Percentiles rank a stretch among this genome's conserved stretches.
Evolutionary conservation across 2,329 filamentous ascomycete species (phyloP).

Genomic region (Fusarium robinianum): DNA sequence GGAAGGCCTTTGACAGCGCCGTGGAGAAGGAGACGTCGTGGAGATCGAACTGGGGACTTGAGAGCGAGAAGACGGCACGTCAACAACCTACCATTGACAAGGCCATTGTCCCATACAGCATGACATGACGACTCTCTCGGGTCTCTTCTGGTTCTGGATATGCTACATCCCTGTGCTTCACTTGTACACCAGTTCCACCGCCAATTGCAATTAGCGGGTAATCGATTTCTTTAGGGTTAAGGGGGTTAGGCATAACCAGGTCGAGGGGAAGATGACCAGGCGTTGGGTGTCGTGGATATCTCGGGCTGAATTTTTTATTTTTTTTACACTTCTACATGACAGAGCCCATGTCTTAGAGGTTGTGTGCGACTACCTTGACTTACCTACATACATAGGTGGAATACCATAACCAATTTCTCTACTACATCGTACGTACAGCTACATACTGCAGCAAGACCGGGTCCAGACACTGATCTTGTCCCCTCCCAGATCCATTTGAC

Average conservation of each 20-base stretch:
- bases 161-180: background rate
- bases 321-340: conserved; percentile 3
- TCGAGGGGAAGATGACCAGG: conserved; percentile 17
- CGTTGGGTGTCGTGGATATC: conserved; percentile 28
- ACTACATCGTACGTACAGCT: no score
- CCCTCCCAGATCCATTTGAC: no score
- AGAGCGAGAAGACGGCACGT: conserved; percentile 61
- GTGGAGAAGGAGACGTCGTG: conserved; percentile 68
- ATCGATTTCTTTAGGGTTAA: background rate
- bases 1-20: conserved; percentile 71
- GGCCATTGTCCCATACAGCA: conserved; percentile 63
- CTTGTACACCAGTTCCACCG: background rate
- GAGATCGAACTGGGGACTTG: conserved; percentile 75
- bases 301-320: conserved; percentile 8
- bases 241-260: background rate
- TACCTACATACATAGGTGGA: no score
- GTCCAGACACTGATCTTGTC: no score
- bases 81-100: conserved; percentile 64
- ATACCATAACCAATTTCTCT: no score
- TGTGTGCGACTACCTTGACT: no score
- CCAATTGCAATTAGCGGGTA: background rate
- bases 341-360: no score
- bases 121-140: conserved; percentile 36
- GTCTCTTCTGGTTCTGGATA: background rate
- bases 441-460: no score